Evolutionary conservation across 352 stramenopile genomes (phyloP).

Genomic region (Phytophthora foliorum): DNA sequence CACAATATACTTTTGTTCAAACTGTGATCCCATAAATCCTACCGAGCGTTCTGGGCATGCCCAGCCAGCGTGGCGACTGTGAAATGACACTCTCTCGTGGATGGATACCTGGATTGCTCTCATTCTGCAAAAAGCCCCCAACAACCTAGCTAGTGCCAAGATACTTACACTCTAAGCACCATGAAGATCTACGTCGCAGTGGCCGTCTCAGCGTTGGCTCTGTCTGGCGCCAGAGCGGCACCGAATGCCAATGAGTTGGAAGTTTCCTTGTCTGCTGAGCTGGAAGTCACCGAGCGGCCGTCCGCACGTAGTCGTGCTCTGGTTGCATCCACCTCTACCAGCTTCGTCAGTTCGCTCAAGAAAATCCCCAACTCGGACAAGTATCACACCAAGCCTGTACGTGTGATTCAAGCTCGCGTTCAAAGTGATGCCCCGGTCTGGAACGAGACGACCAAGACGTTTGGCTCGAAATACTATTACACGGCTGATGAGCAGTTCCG

Average conservation of each 20-base stretch:
- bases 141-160: not conserved
- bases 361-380: constrained; percentile 46
- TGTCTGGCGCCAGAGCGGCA: constrained; percentile 12
- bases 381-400: constrained; percentile 68
- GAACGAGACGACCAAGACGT: constrained; percentile 50
- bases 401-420: constrained; percentile 69
- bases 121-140: constrained; percentile 20
- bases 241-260: constrained; percentile 16
- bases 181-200: constrained; percentile 38
- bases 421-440: constrained; percentile 66
- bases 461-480: constrained; percentile 50
- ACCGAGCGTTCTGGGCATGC: not conserved
- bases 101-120: not conserved
- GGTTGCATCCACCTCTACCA: constrained; percentile 22
- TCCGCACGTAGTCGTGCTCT: constrained; percentile 22
- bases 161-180: not conserved
- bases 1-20: not conserved
- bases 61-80: not conserved
- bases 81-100: constrained; percentile 3
- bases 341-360: constrained; percentile 35
- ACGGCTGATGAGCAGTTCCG: constrained; percentile 45
- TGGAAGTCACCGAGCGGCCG: constrained; percentile 24
- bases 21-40: no score
- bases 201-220: constrained; percentile 19
- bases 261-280: constrained; percentile 29